A percentile compares a stretch with the other conserved stretches of the same genome.
phyloP scores from a whole-genome alignment of 2,329 filamentous ascomycete genomes.

The Exophiala lecanii-corni region DNA sequence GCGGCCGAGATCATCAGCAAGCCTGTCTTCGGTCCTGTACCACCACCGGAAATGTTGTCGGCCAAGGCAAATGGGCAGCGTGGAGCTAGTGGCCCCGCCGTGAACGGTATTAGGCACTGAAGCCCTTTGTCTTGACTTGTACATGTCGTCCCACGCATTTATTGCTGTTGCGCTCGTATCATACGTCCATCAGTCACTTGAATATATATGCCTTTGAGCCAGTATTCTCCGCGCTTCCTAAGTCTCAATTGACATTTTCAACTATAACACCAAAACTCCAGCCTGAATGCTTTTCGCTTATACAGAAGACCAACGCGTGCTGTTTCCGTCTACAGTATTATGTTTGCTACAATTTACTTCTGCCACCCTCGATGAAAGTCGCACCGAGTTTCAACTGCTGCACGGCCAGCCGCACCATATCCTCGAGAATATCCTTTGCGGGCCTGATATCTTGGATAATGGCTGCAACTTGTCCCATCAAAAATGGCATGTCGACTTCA shows the following conservation, averaged over 20 bases:
- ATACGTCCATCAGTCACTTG: too few species aligned
- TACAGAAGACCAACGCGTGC: too few species aligned
- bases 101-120: constrained; percentile 40
- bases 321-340: too few species aligned
- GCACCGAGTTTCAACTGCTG: constrained; percentile 60
- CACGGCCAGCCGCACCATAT: constrained; percentile 78
- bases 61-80: constrained; percentile 43
- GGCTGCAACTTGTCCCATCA: constrained; percentile 93
- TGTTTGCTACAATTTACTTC: constrained; percentile 22
- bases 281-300: too few species aligned
- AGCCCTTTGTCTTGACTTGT: constrained; percentile 34
- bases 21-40: constrained; percentile 46
- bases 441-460: constrained; percentile 73
- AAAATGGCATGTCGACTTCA: constrained; percentile 74
- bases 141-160: constrained; percentile 60
- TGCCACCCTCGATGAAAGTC: constrained; percentile 48
- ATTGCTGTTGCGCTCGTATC: too few species aligned
- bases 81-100: constrained; percentile 27
- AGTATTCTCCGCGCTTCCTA: too few species aligned
- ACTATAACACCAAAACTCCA: too few species aligned
- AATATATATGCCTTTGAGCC: too few species aligned
- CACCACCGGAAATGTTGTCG: constrained; percentile 47
- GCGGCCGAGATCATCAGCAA: constrained; percentile 37
- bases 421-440: constrained; percentile 76
- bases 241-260: too few species aligned